Percentiles rank a stretch among this genome's conserved stretches.
phyloP scores from a whole-genome alignment of 495 filamentous ascomycete genomes.

The Xeromyces bisporus region DNA sequence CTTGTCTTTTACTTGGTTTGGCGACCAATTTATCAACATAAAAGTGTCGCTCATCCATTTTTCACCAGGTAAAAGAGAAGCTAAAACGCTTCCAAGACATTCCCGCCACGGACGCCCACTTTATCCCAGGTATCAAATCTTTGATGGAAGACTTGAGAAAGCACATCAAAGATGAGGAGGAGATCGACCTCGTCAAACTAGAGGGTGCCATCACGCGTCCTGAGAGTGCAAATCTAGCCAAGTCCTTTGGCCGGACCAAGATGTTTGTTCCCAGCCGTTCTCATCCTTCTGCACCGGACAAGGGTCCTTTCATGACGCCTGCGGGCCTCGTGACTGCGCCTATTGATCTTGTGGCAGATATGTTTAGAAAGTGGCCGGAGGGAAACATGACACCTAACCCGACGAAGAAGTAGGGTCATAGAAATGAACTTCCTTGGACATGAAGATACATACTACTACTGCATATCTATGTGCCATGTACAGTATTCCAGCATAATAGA shows the following conservation, averaged over 20 bases:
- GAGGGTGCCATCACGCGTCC: slow-evolving; percentile 27
- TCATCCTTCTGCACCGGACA: slow-evolving; percentile 25
- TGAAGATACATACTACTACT: background rate
- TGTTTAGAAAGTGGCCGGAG: slow-evolving; percentile 18
- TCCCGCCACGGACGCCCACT: slow-evolving; percentile 23
- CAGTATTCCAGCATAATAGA: slow-evolving; percentile 3
- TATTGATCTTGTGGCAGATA: slow-evolving; percentile 12
- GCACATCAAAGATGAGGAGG: slow-evolving; percentile 44
- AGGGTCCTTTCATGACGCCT: slow-evolving; percentile 13
- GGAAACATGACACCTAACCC: slow-evolving; percentile 1
- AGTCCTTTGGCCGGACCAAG: slow-evolving; percentile 38
- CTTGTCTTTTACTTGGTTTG: no score
- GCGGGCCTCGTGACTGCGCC: slow-evolving; percentile 12
- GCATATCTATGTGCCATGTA: slow-evolving; percentile 1
- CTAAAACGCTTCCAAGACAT: slow-evolving; percentile 43
- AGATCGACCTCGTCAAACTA: slow-evolving; percentile 33
- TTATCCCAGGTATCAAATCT: slow-evolving; percentile 29
- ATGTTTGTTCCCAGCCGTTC: slow-evolving; percentile 38
- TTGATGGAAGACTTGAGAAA: slow-evolving; percentile 30
- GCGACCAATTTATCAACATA: no score
- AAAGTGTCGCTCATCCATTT: background rate
- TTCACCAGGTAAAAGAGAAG: slow-evolving; percentile 33
- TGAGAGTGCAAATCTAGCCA: slow-evolving; percentile 27
- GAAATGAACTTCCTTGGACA: background rate
- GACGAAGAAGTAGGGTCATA: slow-evolving; percentile 2